A percentile compares a stretch with the other conserved stretches of the same genome.
These are phyloP conservation scores for Aspergillus awamori DNA, from an alignment of 2,329 filamentous ascomycete species.

Conservation along the genomic window DNA sequence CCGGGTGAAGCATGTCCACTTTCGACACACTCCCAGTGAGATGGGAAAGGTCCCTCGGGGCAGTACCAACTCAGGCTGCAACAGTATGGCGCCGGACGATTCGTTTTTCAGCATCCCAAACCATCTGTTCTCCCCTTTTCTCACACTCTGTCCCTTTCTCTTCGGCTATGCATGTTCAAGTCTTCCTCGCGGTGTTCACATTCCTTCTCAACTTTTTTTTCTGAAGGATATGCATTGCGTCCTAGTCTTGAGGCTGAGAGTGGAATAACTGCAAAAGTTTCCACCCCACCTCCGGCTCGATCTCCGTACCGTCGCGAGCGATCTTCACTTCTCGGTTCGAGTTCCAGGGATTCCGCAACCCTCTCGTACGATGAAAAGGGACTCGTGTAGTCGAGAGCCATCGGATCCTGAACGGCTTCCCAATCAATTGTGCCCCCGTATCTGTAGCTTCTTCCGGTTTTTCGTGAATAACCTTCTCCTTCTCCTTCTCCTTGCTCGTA, in stretches of 20 bases:
- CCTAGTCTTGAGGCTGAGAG: slow-evolving; percentile 35
- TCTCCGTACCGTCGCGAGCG: slow-evolving; percentile 87
- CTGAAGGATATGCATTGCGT: too few species aligned
- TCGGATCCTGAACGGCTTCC: slow-evolving; percentile 86
- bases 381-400: slow-evolving; percentile 84
- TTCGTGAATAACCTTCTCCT: slow-evolving; percentile 52
- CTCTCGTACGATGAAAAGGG: slow-evolving; percentile 85
- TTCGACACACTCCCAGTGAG: neutral
- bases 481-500: slow-evolving; percentile 42
- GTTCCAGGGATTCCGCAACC: slow-evolving; percentile 91
- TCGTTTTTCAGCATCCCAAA: neutral
- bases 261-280: slow-evolving; percentile 80
- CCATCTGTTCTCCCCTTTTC: neutral
- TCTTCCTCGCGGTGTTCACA: neutral
- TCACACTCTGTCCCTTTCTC: neutral
- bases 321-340: slow-evolving; percentile 95
- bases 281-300: slow-evolving; percentile 80
- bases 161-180: neutral
- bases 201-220: neutral
- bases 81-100: neutral
- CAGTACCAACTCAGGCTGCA: neutral
- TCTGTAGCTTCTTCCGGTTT: slow-evolving; percentile 46
- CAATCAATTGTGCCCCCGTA: slow-evolving; percentile 69
- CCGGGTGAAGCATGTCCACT: neutral
- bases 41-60: neutral